A percentile compares a stretch with the other conserved stretches of the same genome.
These are phyloP conservation scores for Blumeriella jaapii DNA, from an alignment of 2,329 filamentous ascomycete genomes.

Conservation along the genomic window DNA sequence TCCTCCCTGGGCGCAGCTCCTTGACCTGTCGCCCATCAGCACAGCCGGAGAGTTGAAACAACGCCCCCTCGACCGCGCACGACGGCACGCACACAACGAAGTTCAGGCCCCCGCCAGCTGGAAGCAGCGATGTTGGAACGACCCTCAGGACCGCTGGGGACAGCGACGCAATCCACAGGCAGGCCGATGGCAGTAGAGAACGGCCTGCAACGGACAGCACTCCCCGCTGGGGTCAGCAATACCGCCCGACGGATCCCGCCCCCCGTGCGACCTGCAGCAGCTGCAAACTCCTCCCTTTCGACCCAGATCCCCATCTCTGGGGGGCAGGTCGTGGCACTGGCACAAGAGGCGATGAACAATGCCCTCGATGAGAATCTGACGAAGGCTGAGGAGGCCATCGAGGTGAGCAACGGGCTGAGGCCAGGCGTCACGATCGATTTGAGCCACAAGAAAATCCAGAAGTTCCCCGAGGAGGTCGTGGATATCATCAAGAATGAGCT, in stretches of 20 bases:
- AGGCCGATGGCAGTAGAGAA: slow-evolving; percentile 33
- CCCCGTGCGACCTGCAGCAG: slow-evolving; percentile 35
- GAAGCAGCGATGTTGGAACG: slow-evolving; percentile 23
- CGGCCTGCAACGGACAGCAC: slow-evolving; percentile 25
- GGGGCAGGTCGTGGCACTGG: slow-evolving; percentile 52
- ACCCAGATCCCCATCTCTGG: slow-evolving; percentile 43
- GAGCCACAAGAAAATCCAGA: slow-evolving; percentile 60
- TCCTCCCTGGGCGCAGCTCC: neutral
- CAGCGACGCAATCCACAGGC: slow-evolving; percentile 28
- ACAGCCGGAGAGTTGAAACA: slow-evolving; percentile 4
- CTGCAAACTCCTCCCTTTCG: slow-evolving; percentile 33
- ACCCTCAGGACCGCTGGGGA: slow-evolving; percentile 26
- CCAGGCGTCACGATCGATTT: slow-evolving; percentile 65
- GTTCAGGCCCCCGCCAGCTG: neutral
- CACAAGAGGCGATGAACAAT: slow-evolving; percentile 54
- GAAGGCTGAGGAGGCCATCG: slow-evolving; percentile 48
- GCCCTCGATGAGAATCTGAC: slow-evolving; percentile 54
- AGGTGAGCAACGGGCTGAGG: slow-evolving; percentile 48
- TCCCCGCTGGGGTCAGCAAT: slow-evolving; percentile 22
- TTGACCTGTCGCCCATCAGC: slow-evolving; percentile 1
- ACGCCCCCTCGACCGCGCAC: neutral
- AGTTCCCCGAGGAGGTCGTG: slow-evolving; percentile 28
- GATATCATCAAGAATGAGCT: slow-evolving; percentile 29
- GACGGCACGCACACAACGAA: slow-evolving; percentile 1
- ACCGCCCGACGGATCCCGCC: slow-evolving; percentile 30